phyloP scores from a whole-genome alignment of 352 stramenopile genomes.

The Phytophthora multivora region DNA sequence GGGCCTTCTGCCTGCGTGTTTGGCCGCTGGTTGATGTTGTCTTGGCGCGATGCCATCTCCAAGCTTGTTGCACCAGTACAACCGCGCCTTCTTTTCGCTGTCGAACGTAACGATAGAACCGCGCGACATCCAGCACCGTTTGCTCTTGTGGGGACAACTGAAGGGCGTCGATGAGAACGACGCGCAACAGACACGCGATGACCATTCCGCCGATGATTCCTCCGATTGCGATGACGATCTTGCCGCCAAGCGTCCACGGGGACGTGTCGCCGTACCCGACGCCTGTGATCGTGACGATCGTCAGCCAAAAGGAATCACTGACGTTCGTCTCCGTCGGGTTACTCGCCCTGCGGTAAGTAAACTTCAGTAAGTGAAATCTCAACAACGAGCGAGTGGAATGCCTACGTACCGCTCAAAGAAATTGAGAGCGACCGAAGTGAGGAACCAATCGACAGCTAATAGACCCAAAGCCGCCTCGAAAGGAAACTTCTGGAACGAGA shows the following conservation, averaged over 20 bases:
- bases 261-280: constrained; percentile 66
- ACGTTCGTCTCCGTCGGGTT: constrained; percentile 49
- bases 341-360: constrained; percentile 30
- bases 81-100: constrained; percentile 44
- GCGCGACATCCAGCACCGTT: constrained; percentile 62
- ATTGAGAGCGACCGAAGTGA: constrained; percentile 62
- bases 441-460: constrained; percentile 54
- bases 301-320: constrained; percentile 63
- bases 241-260: constrained; percentile 54
- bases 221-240: constrained; percentile 59
- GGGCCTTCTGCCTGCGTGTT: constrained; percentile 25
- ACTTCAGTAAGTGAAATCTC: not conserved
- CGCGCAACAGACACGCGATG: constrained; percentile 62
- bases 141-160: constrained; percentile 59
- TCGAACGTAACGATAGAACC: constrained; percentile 57
- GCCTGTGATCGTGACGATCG: constrained; percentile 71
- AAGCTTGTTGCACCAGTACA: constrained; percentile 55
- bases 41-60: constrained; percentile 36
- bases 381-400: not conserved
- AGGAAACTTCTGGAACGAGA: constrained; percentile 54
- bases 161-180: constrained; percentile 64
- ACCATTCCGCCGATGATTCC: constrained; percentile 63
- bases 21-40: not conserved
- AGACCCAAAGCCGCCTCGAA: constrained; percentile 43
- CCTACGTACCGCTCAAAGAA: constrained; percentile 53